These are phyloP conservation scores for Neurospora sp. DNA, from an alignment of 495 filamentous ascomycete species.

Conservation along the genomic window DNA sequence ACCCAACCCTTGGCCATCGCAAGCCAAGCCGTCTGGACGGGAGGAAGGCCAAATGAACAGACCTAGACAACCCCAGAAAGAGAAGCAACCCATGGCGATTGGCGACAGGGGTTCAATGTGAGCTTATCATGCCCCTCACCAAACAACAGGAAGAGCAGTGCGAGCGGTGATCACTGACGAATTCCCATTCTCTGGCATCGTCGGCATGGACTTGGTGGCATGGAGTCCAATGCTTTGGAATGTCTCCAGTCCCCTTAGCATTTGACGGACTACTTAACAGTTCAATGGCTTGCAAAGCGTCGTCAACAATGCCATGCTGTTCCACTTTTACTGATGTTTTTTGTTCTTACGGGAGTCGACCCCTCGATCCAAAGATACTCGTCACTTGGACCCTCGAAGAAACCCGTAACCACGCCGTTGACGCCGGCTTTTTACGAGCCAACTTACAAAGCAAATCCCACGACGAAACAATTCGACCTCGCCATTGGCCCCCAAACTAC, in stretches of 20 bases:
- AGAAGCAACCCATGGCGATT: background rate
- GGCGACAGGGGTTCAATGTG: background rate
- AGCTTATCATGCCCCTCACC: background rate
- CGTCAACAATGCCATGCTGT: background rate
- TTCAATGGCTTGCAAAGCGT: background rate
- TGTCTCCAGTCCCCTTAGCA: background rate
- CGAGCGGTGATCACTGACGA: background rate
- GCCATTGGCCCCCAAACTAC: background rate
- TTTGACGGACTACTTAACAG: background rate
- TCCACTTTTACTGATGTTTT: background rate
- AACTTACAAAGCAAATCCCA: background rate
- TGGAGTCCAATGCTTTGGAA: background rate
- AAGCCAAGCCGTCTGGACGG: background rate
- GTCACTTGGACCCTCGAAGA: background rate
- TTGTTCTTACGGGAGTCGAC: background rate
- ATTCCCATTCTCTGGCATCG: too few relatives aligned
- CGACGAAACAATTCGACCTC: background rate
- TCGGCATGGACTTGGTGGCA: too few relatives aligned
- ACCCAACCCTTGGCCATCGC: background rate
- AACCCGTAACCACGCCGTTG: background rate
- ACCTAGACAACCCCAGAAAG: background rate
- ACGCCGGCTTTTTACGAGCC: background rate
- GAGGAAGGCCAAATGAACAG: background rate
- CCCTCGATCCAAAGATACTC: background rate
- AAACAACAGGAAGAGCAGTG: background rate